These are phyloP conservation scores for Acanthamoeba quina DNA, from an alignment of 208 protist species.

Conservation along the genomic window DNA sequence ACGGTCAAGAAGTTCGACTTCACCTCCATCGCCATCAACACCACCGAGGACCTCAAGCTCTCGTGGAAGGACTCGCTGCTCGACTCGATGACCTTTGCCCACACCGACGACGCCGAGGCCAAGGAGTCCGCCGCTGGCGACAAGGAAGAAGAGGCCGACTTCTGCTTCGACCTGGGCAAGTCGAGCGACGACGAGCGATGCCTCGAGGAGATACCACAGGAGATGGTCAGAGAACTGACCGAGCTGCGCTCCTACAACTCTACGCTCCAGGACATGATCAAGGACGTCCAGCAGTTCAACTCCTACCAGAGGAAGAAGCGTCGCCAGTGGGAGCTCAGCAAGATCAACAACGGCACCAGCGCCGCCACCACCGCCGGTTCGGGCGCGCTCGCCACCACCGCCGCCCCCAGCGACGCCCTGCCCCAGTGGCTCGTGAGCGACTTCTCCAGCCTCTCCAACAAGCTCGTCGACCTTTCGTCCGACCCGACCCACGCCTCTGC, in stretches of 20 bases:
- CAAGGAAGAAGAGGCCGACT: neutral
- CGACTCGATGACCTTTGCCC: slow-evolving; percentile 28
- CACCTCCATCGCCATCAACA: neutral
- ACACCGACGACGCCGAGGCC: neutral
- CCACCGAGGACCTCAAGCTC: slow-evolving; percentile 35
- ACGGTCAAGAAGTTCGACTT: neutral
- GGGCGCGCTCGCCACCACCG: neutral
- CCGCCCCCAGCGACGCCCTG: slow-evolving; percentile 13
- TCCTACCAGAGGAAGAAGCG: slow-evolving; percentile 37
- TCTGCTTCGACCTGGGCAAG: slow-evolving; percentile 46
- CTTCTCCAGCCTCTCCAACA: slow-evolving; percentile 48
- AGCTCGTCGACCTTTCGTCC: slow-evolving; percentile 18
- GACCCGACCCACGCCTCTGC: neutral
- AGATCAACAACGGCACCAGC: slow-evolving; percentile 16
- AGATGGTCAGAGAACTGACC: slow-evolving; percentile 45
- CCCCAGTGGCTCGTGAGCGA: slow-evolving; percentile 52
- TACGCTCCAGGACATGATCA: slow-evolving; percentile 48
- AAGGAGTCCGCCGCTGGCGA: neutral
- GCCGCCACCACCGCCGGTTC: neutral
- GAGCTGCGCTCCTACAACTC: slow-evolving; percentile 25
- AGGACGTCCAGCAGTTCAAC: slow-evolving; percentile 48
- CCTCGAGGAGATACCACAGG: slow-evolving; percentile 29
- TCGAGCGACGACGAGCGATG: slow-evolving; percentile 44
- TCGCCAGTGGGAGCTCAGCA: slow-evolving; percentile 29
- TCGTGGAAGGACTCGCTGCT: slow-evolving; percentile 46